Conservation (phyloP, 2,329 filamentous ascomycete species). For the Neospermospora avenae region DNA sequence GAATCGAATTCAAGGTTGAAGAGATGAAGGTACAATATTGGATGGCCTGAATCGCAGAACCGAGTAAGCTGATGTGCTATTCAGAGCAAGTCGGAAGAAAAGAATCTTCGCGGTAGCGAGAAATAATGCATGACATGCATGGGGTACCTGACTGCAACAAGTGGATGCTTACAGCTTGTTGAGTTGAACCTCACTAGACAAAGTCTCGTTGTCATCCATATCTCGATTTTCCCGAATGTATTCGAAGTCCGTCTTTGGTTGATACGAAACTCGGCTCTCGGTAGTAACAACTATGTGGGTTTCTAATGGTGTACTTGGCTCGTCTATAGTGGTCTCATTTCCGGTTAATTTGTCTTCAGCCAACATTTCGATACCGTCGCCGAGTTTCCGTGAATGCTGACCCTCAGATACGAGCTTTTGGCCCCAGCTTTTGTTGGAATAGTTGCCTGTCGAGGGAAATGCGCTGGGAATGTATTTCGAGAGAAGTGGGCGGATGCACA, state of each 20-base stretch:
- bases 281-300: constrained; percentile 6
- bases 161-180: background rate
- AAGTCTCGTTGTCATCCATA: background rate
- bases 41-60: background rate
- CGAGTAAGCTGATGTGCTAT: background rate
- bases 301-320: background rate
- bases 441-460: constrained; percentile 2
- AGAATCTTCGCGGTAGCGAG: background rate
- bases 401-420: constrained; percentile 1
- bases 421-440: constrained; percentile 3
- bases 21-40: background rate
- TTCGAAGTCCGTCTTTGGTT: background rate
- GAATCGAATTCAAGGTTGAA: no score
- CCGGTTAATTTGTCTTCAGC: background rate
- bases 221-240: background rate
- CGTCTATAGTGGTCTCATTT: background rate
- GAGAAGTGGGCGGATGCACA: constrained; percentile 40
- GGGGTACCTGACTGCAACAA: background rate
- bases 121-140: background rate
- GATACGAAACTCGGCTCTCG: constrained; percentile 5
- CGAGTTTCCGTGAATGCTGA: background rate
- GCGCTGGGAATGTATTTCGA: constrained; percentile 11
- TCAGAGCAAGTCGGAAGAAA: background rate
- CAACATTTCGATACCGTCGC: background rate
- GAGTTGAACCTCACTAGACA: background rate